Conservation (phyloP, 106 monocot genomes). For the Dactylorhiza incarnata region DNA sequence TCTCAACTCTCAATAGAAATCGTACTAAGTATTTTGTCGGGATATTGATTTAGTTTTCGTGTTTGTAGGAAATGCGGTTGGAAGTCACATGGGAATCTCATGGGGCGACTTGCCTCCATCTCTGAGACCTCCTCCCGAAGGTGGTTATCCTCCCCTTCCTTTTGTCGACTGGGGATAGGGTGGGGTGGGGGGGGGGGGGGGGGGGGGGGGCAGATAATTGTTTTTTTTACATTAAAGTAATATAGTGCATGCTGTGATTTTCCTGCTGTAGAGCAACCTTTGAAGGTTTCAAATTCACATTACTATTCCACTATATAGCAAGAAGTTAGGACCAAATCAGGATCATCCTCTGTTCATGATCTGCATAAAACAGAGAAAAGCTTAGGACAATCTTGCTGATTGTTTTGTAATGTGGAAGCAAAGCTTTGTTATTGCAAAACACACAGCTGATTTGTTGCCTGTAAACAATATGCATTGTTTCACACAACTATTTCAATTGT, state of each 20-base stretch:
- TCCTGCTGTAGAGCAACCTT: too few relatives aligned
- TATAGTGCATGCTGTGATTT: too few relatives aligned
- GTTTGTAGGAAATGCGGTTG: conserved; percentile 27
- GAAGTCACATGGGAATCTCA: conserved; percentile 28
- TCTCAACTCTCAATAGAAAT: too few relatives aligned
- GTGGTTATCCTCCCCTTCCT: conserved; percentile 60
- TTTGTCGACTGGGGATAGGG: conserved; percentile 73
- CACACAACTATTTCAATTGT: too few relatives aligned
- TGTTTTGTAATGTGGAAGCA: neutral
- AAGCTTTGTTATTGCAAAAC: neutral
- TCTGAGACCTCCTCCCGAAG: conserved; percentile 65
- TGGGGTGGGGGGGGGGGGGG: too few relatives aligned
- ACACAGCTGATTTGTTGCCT: too few relatives aligned
- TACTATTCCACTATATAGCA: too few relatives aligned
- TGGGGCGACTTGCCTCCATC: conserved; percentile 84
- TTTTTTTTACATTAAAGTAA: too few relatives aligned
- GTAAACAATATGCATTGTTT: too few relatives aligned
- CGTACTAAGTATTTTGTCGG: too few relatives aligned
- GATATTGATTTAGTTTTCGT: neutral
- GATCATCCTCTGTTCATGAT: neutral
- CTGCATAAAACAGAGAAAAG: neutral
- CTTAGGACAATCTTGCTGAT: neutral
- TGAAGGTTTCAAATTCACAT: too few relatives aligned
- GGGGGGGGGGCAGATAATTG: too few relatives aligned
- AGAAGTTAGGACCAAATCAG: neutral